Base-by-base conservation (phyloP, 202 grass and related monocot genomes). In the Hordeum pubiflorum region DNA sequence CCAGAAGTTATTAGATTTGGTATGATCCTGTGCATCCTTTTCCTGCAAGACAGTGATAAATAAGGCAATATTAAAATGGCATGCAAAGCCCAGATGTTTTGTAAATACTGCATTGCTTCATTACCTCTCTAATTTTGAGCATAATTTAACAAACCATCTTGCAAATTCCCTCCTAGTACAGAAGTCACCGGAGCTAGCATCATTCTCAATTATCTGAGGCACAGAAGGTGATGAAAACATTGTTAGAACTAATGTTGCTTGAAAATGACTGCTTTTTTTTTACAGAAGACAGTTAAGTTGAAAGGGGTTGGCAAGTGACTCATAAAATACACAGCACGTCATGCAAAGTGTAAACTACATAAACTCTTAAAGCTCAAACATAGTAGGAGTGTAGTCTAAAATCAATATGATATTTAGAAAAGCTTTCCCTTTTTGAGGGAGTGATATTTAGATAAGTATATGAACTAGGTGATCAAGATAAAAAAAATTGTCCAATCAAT, bases 161-260 rank as follows among this genome's bases (percentile, higher is more conserved):
- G 96, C 87, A 72, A 87, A 98, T 86, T 98, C 96, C 43, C 90
- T 92, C 75, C 92, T 83, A 24, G 90, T 91, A 80, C 96, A 98
- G 69, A 95, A 82, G 27, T 95, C 96, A 76, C 76, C 80, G 6
- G 88, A 69, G 83, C 10, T 83, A 46, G 76, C 90, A 86, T 91
- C 88, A 81, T 93, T 83, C 82, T 98, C 92, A 78, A 93, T 87
- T 79, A 98, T 93, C 96, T 98, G 77, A 90, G 46, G 63, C 64
- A 83, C 7, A 69, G 5, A 75, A 75, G 0, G 20, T 44, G 22
- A 84, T 23, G 9, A 64, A 85, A 86, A 71, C 9, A n/a, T 17
- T 29, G 50, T 72, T 67, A 74, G 14, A 62, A 63, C 1, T 61
- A 70, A 56, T 58, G 26, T 80, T 67, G 40, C 6, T 75, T 75